Conservation (phyloP, 2,329 filamentous ascomycete genomes). For the Alternaria incomplexa region DNA sequence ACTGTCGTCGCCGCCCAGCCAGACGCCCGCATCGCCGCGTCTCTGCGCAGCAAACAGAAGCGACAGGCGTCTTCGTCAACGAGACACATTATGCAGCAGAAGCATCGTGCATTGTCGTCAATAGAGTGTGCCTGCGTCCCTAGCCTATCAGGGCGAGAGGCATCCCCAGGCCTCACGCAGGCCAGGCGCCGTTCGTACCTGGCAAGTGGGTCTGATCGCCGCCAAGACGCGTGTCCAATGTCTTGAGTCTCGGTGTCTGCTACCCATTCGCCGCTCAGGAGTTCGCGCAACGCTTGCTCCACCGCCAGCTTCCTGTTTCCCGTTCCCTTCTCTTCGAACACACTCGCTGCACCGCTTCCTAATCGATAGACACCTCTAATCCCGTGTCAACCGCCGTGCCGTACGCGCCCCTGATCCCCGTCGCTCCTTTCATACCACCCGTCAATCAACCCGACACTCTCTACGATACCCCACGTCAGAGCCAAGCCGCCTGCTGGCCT, state of each 20-base stretch:
- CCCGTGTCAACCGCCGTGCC: constrained; percentile 1
- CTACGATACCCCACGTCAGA: constrained; percentile 8
- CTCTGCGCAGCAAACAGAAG: not conserved
- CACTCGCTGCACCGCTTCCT: constrained; percentile 19
- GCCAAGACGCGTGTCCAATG: constrained; percentile 16
- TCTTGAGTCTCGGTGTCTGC: constrained; percentile 11
- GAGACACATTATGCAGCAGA: constrained; percentile 19
- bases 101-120: constrained; percentile 4
- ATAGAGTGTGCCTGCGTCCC: constrained; percentile 3
- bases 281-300: constrained; percentile 14
- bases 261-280: constrained; percentile 15
- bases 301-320: constrained; percentile 9
- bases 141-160: constrained; percentile 16
- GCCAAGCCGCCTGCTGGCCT: not conserved
- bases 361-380: not conserved
- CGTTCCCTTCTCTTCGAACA: constrained; percentile 8
- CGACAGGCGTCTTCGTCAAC: not conserved
- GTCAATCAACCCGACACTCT: constrained; percentile 22
- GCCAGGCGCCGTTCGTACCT: constrained; percentile 6
- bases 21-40: not conserved
- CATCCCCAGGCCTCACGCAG: not conserved
- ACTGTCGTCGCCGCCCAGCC: constrained; percentile 1
- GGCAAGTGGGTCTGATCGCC: constrained; percentile 14
- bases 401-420: constrained; percentile 24
- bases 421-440: constrained; percentile 39